phyloP scores from a whole-genome alignment of 805 yeast genomes.

The Candida oleophila region DNA sequence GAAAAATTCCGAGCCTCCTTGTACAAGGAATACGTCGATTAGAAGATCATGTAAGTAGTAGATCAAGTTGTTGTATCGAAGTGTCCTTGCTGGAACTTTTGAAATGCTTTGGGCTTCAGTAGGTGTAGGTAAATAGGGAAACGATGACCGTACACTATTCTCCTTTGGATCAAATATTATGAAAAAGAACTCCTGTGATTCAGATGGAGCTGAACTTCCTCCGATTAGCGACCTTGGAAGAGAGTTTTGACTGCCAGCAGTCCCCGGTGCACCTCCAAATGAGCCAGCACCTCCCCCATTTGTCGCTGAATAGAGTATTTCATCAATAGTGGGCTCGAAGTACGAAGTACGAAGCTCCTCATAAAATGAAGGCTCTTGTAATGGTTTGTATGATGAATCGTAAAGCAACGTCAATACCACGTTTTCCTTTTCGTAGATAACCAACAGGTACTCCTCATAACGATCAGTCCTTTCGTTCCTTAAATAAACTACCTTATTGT shows the following conservation, averaged over 20 bases:
- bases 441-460: conserved; percentile 26
- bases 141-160: conserved; percentile 29
- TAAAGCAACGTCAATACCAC: conserved; percentile 24
- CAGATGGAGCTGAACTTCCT: neutral
- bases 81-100: conserved; percentile 6
- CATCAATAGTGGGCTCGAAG: conserved; percentile 22
- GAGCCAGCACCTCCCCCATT: conserved; percentile 14
- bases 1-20: conserved; percentile 23
- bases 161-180: conserved; percentile 28
- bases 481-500: conserved; percentile 27
- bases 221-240: neutral
- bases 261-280: conserved; percentile 17
- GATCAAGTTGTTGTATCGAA: conserved; percentile 20
- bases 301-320: conserved; percentile 12
- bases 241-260: conserved; percentile 3
- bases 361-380: conserved; percentile 26
- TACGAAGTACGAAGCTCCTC: conserved; percentile 13
- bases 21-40: conserved; percentile 26
- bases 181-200: conserved; percentile 31
- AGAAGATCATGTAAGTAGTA: conserved; percentile 41
- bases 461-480: conserved; percentile 5
- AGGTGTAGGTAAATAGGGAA: conserved; percentile 30
- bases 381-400: conserved; percentile 24
- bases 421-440: conserved; percentile 25
- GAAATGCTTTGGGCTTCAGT: neutral